Percentiles rank a stretch among this genome's conserved stretches.
Evolutionary conservation across 352 stramenopile species (phyloP).

Genomic region (Stephanocyclus meneghinianus): DNA sequence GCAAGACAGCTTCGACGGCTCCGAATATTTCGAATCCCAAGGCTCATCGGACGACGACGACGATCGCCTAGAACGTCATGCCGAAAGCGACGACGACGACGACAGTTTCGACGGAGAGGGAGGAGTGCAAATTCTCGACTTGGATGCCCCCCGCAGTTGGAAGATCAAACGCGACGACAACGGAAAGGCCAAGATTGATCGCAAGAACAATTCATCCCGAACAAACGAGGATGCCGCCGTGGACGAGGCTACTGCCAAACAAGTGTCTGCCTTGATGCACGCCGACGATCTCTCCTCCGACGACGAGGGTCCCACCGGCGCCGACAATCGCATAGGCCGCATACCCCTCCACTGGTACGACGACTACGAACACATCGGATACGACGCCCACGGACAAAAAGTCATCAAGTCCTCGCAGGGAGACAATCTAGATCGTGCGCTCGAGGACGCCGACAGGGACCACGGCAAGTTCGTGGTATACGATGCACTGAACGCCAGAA

Average conservation of each 20-base stretch:
- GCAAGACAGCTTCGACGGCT: conserved; percentile 11
- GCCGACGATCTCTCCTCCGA: conserved; percentile 98
- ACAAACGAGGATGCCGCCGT: not conserved
- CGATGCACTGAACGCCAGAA: conserved; percentile 97
- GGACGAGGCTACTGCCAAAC: not conserved
- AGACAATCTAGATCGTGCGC: conserved; percentile 68
- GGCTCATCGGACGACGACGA: conserved; percentile 79
- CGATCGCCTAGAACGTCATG: conserved; percentile 60
- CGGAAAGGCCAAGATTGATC: not conserved
- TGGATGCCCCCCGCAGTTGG: conserved; percentile 59
- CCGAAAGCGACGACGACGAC: conserved; percentile 42
- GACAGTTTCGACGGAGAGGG: conserved; percentile 60
- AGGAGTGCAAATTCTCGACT: conserved; percentile 35
- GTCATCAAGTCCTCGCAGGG: conserved; percentile 89
- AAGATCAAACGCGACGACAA: conserved; percentile 4
- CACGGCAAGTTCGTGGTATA: conserved; percentile 95
- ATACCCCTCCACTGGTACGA: conserved; percentile 99
- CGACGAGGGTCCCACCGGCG: conserved; percentile 89
- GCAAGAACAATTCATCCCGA: not conserved
- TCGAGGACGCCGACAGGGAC: conserved; percentile 56
- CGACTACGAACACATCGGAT: conserved; percentile 99
- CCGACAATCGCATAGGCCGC: conserved; percentile 95
- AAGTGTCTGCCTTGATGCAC: conserved; percentile 84
- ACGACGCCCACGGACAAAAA: conserved; percentile 95
- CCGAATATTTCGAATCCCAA: conserved; percentile 80